These are phyloP conservation scores for Paradendryphiella salina DNA, from an alignment of 2,329 filamentous ascomycete species.

Conservation along the genomic window DNA sequence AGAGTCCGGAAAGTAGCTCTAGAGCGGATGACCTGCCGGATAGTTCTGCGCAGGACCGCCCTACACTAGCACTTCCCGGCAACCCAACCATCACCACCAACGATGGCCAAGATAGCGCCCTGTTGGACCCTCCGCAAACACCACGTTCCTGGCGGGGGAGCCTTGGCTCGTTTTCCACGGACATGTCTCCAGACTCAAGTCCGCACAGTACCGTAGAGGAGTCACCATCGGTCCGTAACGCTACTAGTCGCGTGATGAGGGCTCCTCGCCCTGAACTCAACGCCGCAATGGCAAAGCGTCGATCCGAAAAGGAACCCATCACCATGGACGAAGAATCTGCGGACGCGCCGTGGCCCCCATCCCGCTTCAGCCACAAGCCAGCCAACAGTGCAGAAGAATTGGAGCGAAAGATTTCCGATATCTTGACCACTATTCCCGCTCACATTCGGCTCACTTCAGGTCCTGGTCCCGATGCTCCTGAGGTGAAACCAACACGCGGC, in stretches of 20 bases:
- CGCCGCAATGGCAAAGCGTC: conserved; percentile 49
- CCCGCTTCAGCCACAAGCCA: conserved; percentile 38
- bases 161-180: conserved; percentile 36
- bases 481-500: conserved; percentile 35
- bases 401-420: conserved; percentile 77
- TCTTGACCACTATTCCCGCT: conserved; percentile 75
- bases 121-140: conserved; percentile 33
- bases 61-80: conserved; percentile 15
- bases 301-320: conserved; percentile 40
- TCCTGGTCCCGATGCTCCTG: conserved; percentile 35
- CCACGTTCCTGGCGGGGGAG: conserved; percentile 39
- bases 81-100: conserved; percentile 27
- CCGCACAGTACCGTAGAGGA: conserved; percentile 38
- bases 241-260: conserved; percentile 32
- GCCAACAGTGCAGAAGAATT: conserved; percentile 60
- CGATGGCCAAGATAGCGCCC: conserved; percentile 18
- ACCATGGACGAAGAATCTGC: conserved; percentile 38
- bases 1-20: conserved; percentile 7
- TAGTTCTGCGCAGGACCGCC: conserved; percentile 5
- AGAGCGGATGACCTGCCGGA: conserved; percentile 6
- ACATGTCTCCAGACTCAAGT: conserved; percentile 39
- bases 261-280: conserved; percentile 49
- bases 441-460: conserved; percentile 70
- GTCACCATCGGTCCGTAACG: conserved; percentile 43
- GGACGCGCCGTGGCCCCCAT: conserved; percentile 42